These are phyloP conservation scores for Aspergillus baeticus DNA, from an alignment of 495 filamentous ascomycete genomes.

Conservation along the genomic window DNA sequence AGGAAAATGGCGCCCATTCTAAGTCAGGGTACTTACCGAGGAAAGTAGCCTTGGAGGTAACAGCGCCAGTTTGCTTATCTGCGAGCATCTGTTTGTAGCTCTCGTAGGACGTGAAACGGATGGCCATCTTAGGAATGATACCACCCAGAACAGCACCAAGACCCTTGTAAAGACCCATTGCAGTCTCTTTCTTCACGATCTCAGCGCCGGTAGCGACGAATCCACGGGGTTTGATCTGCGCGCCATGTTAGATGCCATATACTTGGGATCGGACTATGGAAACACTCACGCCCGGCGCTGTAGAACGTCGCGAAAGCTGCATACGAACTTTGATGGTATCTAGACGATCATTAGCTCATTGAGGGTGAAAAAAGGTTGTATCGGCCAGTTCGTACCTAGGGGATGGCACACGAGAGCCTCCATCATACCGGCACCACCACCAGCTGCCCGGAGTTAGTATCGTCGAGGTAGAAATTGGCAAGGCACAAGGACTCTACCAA, in stretches of 20 bases:
- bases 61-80: constrained; percentile 62
- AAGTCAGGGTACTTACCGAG: constrained; percentile 51
- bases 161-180: constrained; percentile 93
- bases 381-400: constrained; percentile 58
- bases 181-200: constrained; percentile 86
- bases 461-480: background rate
- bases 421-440: constrained; percentile 98
- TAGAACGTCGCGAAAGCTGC: constrained; percentile 89
- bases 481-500: constrained; percentile 57
- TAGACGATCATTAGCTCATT: constrained; percentile 30
- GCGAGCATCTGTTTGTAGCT: constrained; percentile 84
- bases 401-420: constrained; percentile 97
- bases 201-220: constrained; percentile 86
- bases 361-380: background rate
- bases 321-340: constrained; percentile 99
- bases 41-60: constrained; percentile 79
- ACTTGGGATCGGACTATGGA: background rate
- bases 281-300: constrained; percentile 69
- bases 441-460: constrained; percentile 57
- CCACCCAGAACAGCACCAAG: constrained; percentile 93
- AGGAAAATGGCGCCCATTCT: background rate
- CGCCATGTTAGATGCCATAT: constrained; percentile 21
- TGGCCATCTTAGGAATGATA: constrained; percentile 99
- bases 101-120: constrained; percentile 97
- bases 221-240: constrained; percentile 70